These are phyloP conservation scores for Blastobotrys parvus DNA, from an alignment of 805 yeast genomes.

Conservation along the genomic window DNA sequence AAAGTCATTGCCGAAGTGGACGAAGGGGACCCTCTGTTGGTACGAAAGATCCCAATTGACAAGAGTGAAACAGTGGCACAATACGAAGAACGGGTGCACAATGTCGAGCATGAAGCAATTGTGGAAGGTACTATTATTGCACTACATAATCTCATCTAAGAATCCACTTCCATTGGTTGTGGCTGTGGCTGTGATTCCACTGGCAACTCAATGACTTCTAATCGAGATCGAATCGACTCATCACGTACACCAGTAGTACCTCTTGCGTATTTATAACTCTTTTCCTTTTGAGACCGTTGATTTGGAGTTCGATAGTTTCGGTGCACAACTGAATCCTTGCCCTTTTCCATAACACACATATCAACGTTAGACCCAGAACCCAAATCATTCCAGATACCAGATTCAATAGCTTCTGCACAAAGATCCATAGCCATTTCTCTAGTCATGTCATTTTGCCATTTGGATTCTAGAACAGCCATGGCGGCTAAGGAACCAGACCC, in stretches of 20 bases:
- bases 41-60: slow-evolving; percentile 62
- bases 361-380: slow-evolving; percentile 99
- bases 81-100: slow-evolving; percentile 78
- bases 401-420: slow-evolving; percentile 87
- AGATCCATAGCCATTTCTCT: slow-evolving; percentile 87
- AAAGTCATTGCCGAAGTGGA: slow-evolving; percentile 95
- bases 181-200: slow-evolving; percentile 18
- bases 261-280: slow-evolving; percentile 74
- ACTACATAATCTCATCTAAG: slow-evolving; percentile 24
- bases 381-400: slow-evolving; percentile 98
- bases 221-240: slow-evolving; percentile 54
- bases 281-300: slow-evolving; percentile 71
- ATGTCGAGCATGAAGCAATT: slow-evolving; percentile 79
- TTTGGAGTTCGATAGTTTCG: slow-evolving; percentile 92
- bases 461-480: slow-evolving; percentile 90
- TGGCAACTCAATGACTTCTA: slow-evolving; percentile 56
- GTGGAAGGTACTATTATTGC: slow-evolving; percentile 82
- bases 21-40: slow-evolving; percentile 81
- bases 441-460: slow-evolving; percentile 71
- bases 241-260: slow-evolving; percentile 90
- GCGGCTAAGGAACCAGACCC: slow-evolving; percentile 99
- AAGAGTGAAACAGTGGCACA: slow-evolving; percentile 70
- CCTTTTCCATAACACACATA: slow-evolving; percentile 91
- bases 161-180: slow-evolving; percentile 46
- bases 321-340: slow-evolving; percentile 61